Conservation (phyloP, 2,329 filamentous ascomycete species). For the Diplodia seriata region DNA sequence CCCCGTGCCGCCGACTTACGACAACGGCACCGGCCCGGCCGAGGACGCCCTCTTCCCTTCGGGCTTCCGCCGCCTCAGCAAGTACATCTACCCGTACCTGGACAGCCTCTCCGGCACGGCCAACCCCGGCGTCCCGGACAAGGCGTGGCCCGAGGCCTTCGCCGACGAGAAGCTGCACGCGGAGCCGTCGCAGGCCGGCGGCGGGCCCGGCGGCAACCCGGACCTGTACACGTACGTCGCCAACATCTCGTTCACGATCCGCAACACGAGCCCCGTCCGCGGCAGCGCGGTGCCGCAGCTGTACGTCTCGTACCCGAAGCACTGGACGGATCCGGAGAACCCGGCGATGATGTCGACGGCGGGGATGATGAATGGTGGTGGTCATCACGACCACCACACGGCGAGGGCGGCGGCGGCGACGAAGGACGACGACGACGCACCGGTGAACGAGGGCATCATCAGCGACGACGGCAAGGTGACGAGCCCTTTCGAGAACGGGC, state of each 20-base stretch:
- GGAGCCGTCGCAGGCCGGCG: slow-evolving; percentile 67
- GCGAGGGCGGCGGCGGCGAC: not conserved
- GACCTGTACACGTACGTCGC: slow-evolving; percentile 59
- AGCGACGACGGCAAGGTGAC: slow-evolving; percentile 16
- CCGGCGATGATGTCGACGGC: not conserved
- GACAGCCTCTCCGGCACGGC: slow-evolving; percentile 50
- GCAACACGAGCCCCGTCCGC: slow-evolving; percentile 61
- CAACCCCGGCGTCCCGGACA: slow-evolving; percentile 52
- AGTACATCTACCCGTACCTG: slow-evolving; percentile 67
- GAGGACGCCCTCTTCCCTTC: slow-evolving; percentile 67
- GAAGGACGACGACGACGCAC: too few species aligned
- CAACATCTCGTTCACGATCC: slow-evolving; percentile 56
- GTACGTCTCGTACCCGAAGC: slow-evolving; percentile 61
- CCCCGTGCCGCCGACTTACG: slow-evolving; percentile 33
- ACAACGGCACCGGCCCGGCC: slow-evolving; percentile 60
- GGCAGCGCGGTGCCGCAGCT: slow-evolving; percentile 63
- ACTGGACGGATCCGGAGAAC: slow-evolving; percentile 48
- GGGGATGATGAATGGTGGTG: too few species aligned
- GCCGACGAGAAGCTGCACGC: slow-evolving; percentile 51
- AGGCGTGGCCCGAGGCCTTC: slow-evolving; percentile 65
- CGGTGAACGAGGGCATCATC: slow-evolving; percentile 8
- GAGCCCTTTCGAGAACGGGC: not conserved
- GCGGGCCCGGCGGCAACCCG: slow-evolving; percentile 66
- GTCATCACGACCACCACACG: not conserved
- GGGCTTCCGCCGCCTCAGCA: slow-evolving; percentile 66